Percentiles rank a stretch among this genome's conserved stretches.
Evolutionary conservation across 1,284 basidiomycete genomes (phyloP).

Genomic region (Cutaneotrichosporon sp.): DNA sequence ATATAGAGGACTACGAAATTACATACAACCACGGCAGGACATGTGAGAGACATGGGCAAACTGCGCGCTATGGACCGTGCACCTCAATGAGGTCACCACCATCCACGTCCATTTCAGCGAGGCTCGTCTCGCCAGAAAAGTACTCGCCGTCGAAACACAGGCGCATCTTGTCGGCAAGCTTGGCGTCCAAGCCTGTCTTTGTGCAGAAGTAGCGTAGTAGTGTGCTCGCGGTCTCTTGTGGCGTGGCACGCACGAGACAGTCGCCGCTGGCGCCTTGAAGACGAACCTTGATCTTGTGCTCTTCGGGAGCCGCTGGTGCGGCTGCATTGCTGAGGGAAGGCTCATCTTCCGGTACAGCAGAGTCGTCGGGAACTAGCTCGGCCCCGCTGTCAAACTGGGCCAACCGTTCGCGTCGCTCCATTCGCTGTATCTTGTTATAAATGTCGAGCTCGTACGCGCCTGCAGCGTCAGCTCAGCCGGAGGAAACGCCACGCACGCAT

Average conservation of each 20-base stretch:
- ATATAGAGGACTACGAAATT: too few relatives aligned
- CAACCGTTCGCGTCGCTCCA: neutral
- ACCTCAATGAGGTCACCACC: slow-evolving; percentile 31
- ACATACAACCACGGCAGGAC: too few relatives aligned
- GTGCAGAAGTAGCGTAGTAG: slow-evolving; percentile 22
- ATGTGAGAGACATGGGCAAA: too few relatives aligned
- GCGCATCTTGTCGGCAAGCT: slow-evolving; percentile 13
- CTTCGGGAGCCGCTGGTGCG: neutral
- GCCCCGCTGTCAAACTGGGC: neutral
- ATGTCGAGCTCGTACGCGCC: slow-evolving; percentile 30
- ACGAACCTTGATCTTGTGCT: slow-evolving; percentile 3
- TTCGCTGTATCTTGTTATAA: slow-evolving; percentile 22
- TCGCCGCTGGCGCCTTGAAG: slow-evolving; percentile 14
- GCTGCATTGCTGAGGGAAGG: neutral
- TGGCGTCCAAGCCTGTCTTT: slow-evolving; percentile 5
- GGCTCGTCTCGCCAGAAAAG: slow-evolving; percentile 12
- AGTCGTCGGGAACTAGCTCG: neutral
- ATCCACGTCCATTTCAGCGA: slow-evolving; percentile 29
- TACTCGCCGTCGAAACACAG: slow-evolving; percentile 28
- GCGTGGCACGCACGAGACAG: neutral
- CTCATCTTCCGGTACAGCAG: neutral
- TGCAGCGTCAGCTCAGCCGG: slow-evolving; percentile 8
- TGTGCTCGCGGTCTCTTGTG: slow-evolving; percentile 2
- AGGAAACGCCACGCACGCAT: slow-evolving; percentile 22
- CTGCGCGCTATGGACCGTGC: too few relatives aligned